Evolutionary conservation across 176 grass and related monocot genomes (phyloP).

Genomic region (Musa acuminata): DNA sequence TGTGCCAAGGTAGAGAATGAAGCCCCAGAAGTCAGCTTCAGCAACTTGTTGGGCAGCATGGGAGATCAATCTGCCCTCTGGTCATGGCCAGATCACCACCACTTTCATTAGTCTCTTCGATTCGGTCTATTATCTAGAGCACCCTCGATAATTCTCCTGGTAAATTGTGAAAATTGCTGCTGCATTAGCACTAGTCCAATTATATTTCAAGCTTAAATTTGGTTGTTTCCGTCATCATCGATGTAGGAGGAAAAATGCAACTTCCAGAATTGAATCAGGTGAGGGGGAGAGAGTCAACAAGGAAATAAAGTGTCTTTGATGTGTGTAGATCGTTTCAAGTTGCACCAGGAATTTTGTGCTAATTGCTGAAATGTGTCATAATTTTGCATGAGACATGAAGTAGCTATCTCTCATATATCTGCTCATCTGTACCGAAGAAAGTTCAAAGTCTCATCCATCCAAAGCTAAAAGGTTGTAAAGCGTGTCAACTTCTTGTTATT

Average conservation of each 20-base stretch:
- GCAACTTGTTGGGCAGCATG: constrained; percentile 50
- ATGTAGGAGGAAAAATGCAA: neutral
- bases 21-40: neutral
- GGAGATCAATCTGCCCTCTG: constrained; percentile 80
- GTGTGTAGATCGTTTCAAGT: neutral
- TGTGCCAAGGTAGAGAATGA: neutral
- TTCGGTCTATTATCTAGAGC: neutral
- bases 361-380: too few relatives aligned
- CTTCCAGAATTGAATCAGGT: neutral
- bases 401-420: too few relatives aligned
- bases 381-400: too few relatives aligned
- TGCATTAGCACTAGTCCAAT: constrained; percentile 13
- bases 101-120: constrained; percentile 50
- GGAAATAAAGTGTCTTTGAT: neutral
- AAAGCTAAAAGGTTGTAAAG: too few relatives aligned
- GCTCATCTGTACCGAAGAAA: too few relatives aligned
- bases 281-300: neutral
- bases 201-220: constrained; percentile 12
- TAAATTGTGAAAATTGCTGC: neutral
- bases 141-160: neutral
- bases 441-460: too few relatives aligned
- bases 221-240: neutral
- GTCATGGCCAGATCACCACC: constrained; percentile 80
- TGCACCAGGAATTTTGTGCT: too few relatives aligned
- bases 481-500: too few relatives aligned